Percentiles rank a stretch among this genome's conserved stretches.
Evolutionary conservation across 2,329 filamentous ascomycete genomes (phyloP).

Genomic region (Penicillium sumatraense): DNA sequence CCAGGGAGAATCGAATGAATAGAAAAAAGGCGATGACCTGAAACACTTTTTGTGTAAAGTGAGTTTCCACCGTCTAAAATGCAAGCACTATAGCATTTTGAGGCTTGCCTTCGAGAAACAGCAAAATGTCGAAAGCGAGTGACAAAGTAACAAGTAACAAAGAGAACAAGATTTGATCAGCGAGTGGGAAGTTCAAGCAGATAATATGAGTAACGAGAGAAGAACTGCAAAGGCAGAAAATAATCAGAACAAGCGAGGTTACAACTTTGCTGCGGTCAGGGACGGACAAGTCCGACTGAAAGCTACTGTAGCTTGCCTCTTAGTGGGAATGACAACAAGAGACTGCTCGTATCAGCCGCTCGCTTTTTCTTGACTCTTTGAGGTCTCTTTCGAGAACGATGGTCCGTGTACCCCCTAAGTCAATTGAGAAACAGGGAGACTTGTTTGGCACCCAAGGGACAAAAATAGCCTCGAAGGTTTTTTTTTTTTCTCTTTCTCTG

Average conservation of each 20-base stretch:
- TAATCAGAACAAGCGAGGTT: not conserved
- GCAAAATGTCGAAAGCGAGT: constrained; percentile 1
- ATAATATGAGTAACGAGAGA: constrained; percentile 6
- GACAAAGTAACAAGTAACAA: too few relatives aligned
- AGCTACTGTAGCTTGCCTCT: constrained; percentile 5
- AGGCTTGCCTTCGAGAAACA: not conserved
- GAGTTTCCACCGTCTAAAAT: not conserved
- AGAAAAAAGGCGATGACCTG: not conserved
- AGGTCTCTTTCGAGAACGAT: not conserved
- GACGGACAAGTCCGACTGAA: constrained; percentile 7
- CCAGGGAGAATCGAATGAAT: not conserved
- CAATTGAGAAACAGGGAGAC: constrained; percentile 4
- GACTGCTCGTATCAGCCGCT: constrained; percentile 8
- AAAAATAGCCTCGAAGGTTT: constrained; percentile 21
- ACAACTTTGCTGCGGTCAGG: not conserved
- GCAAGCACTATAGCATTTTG: not conserved
- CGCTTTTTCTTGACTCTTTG: constrained; percentile 19
- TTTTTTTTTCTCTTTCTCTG: constrained; percentile 11
- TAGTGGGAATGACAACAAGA: constrained; percentile 4
- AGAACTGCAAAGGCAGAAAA: not conserved
- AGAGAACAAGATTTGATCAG: not conserved
- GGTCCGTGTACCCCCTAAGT: constrained; percentile 10
- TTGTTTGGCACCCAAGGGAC: constrained; percentile 9
- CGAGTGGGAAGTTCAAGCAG: not conserved
- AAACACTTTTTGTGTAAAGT: not conserved